Evolutionary conservation across 1,284 basidiomycete species (phyloP), one percentile per base, ranked within the genome.

Genomic region (Puccinia horiana): DNA sequence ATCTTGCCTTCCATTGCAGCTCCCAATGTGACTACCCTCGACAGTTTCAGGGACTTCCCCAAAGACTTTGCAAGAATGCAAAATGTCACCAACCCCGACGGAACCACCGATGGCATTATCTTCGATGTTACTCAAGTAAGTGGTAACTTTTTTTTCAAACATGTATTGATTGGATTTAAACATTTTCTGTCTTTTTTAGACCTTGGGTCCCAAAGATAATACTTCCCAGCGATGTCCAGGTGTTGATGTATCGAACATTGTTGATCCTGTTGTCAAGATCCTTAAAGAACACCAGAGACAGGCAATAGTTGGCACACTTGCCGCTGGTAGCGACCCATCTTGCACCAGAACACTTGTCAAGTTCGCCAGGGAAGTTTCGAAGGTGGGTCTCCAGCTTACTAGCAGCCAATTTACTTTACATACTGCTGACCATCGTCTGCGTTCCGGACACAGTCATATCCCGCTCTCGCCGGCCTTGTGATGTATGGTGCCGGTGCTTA

Each of bases 71-170:
- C n/a, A n/a, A n/a, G 42, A 3, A 70, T 70, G 69, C 42, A 49
- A 49, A n/a, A 70, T 20, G 26, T 76, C 74, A 61, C 58, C 8
- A 76, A 76, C 26, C 74, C 74, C 42, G 74, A 76, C 42, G 74
- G 74, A 16, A 37, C 74, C n/a, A 52, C 49, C 58, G 8, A 76
- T 40, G 74, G 74, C 9, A 58, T 76, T 29, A 26, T 76, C 2
- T 76, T 76, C 54, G 74, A 76, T n/a, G 2, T 76, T 35, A 11
- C 52, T 26, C 74, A 76, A 49, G 74, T 76, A 40, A 44, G 74
- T 26, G 37, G 23, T 35, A 29, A n/a, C 35, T 40, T 40, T 35
- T 52, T 58, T 23, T 58, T 20, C 20, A n/a, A 23, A 6, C 56
- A 49, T 2, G 42, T 16, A 70, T 26, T 20, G 12, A 44, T 20